phyloP scores from a whole-genome alignment of 2,329 filamentous ascomycete genomes.

The Sporothrix sp. region DNA sequence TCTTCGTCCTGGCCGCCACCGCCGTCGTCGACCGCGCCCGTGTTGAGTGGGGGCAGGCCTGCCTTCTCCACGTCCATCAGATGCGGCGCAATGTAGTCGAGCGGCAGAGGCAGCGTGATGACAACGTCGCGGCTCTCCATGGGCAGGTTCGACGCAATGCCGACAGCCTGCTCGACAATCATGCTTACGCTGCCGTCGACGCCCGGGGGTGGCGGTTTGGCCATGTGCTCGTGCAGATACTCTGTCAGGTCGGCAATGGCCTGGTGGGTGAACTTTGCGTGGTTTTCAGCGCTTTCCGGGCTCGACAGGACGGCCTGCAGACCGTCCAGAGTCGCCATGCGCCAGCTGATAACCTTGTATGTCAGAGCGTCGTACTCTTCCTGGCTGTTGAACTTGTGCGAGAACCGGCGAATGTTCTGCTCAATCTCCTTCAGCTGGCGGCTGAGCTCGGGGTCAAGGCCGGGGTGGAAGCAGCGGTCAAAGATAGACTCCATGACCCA shows the following conservation, averaged over 20 bases:
- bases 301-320: slow-evolving; percentile 61
- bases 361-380: slow-evolving; percentile 86
- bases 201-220: slow-evolving; percentile 66
- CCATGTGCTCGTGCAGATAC: slow-evolving; percentile 62
- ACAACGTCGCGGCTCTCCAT: slow-evolving; percentile 85
- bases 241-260: slow-evolving; percentile 59
- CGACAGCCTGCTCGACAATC: slow-evolving; percentile 85
- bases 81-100: slow-evolving; percentile 56
- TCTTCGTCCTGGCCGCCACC: slow-evolving; percentile 29
- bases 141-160: slow-evolving; percentile 76
- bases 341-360: slow-evolving; percentile 83
- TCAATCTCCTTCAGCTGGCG: slow-evolving; percentile 76
- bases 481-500: slow-evolving; percentile 92
- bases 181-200: slow-evolving; percentile 82
- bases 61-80: slow-evolving; percentile 83
- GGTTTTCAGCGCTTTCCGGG: slow-evolving; percentile 55
- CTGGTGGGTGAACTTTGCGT: slow-evolving; percentile 57
- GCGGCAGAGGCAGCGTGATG: slow-evolving; percentile 76
- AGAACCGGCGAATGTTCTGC: slow-evolving; percentile 71
- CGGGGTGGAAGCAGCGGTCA: slow-evolving; percentile 85
- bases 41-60: slow-evolving; percentile 51
- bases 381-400: slow-evolving; percentile 61
- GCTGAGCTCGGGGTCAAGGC: slow-evolving; percentile 67
- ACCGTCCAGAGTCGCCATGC: slow-evolving; percentile 88
- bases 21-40: slow-evolving; percentile 27